Evolutionary conservation across 2,329 filamentous ascomycete species (phyloP).

Genomic region (Arthrocladium fulminans): DNA sequence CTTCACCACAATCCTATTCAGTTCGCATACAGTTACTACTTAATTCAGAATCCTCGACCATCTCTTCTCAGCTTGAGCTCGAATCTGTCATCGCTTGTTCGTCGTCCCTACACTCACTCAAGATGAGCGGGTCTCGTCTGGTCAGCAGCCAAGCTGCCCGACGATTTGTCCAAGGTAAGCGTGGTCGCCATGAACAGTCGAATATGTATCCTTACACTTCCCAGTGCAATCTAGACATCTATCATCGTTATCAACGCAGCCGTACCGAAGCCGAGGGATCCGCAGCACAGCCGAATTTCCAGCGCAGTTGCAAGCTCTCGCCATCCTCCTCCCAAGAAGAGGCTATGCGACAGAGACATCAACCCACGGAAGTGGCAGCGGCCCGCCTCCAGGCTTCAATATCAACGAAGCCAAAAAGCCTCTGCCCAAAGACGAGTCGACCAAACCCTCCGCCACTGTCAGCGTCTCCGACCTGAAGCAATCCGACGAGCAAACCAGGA

Average conservation of each 20-base stretch:
- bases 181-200: background rate
- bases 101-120: background rate
- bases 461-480: conserved; percentile 20
- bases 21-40: conserved; percentile 18
- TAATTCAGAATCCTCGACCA: conserved; percentile 16
- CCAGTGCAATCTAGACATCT: conserved; percentile 16
- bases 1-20: background rate
- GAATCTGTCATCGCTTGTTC: background rate
- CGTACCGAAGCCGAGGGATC: background rate
- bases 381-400: conserved; percentile 83
- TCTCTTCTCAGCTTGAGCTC: background rate
- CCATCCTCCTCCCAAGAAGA: conserved; percentile 47
- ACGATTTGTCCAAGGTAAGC: conserved; percentile 11
- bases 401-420: conserved; percentile 61
- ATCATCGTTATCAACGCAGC: conserved; percentile 1
- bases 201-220: conserved; percentile 7
- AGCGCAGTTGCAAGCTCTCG: conserved; percentile 46
- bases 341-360: conserved; percentile 51
- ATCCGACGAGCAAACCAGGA: conserved; percentile 29
- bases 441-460: conserved; percentile 13
- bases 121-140: conserved; percentile 18
- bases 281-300: conserved; percentile 14
- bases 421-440: background rate
- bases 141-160: conserved; percentile 21
- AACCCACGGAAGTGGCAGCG: conserved; percentile 43